Evolutionary conservation across 805 yeast species (phyloP).

Genomic region (Candida vaughaniae): DNA sequence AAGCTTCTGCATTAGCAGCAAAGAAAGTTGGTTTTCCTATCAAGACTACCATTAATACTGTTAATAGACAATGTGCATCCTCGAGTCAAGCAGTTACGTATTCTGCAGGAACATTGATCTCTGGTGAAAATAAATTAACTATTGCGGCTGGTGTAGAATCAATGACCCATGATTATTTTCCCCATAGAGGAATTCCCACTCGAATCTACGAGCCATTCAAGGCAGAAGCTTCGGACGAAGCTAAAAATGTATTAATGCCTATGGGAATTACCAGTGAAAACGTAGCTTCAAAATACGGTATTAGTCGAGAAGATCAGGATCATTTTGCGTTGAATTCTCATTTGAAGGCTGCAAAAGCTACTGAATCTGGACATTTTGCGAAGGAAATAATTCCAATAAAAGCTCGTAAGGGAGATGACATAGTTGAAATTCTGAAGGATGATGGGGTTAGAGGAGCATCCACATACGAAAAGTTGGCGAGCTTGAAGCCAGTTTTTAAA

Average conservation of each 20-base stretch:
- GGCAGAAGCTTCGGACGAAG: constrained; percentile 18
- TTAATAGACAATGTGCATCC: too few relatives aligned
- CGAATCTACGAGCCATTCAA: constrained; percentile 24
- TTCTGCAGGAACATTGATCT: too few relatives aligned
- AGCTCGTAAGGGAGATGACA: constrained; percentile 15
- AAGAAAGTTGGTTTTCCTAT: too few relatives aligned
- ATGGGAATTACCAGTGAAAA: constrained; percentile 31
- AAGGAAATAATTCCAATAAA: constrained; percentile 19
- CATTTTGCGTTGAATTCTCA: constrained; percentile 25
- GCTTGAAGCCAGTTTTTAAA: constrained; percentile 29
- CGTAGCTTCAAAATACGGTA: constrained; percentile 22
- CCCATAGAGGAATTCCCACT: constrained; percentile 37
- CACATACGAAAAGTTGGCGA: constrained; percentile 25
- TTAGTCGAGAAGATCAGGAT: constrained; percentile 25
- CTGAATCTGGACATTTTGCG: constrained; percentile 22
- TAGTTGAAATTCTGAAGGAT: constrained; percentile 18
- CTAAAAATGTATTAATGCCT: constrained; percentile 29
- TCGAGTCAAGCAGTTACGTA: too few relatives aligned
- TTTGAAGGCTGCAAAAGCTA: constrained; percentile 22
- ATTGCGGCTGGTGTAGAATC: too few relatives aligned
- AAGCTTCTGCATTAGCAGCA: too few relatives aligned
- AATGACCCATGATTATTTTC: constrained; percentile 41
- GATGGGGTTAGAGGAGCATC: constrained; percentile 30
- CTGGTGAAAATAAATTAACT: too few relatives aligned
- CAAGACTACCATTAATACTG: too few relatives aligned